phyloP scores from a whole-genome alignment of 345 rosid species.

The Syzygium oleosum region DNA sequence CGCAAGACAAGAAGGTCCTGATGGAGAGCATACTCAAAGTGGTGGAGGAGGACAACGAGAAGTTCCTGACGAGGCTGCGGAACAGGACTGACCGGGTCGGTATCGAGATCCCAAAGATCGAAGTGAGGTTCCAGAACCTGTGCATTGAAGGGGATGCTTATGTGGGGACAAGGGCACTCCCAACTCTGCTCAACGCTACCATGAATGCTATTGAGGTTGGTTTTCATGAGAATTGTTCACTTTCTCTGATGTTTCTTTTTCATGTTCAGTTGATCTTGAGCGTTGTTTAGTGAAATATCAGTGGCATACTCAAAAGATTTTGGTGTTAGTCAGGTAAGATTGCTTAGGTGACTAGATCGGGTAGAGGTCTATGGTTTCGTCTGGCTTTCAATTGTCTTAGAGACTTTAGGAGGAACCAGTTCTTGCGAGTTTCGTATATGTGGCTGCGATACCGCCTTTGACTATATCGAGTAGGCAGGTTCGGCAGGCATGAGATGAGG shows the following conservation, averaged over 20 bases:
- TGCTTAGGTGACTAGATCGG: not conserved
- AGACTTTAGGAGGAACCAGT: not conserved
- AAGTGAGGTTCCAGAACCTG: conserved; percentile 30
- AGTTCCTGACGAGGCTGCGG: conserved; percentile 13
- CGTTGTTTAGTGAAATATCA: not conserved
- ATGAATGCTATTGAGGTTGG: conserved; percentile 25
- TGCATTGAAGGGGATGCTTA: conserved; percentile 30
- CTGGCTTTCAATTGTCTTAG: not conserved
- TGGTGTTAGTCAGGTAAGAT: not conserved
- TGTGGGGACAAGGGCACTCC: conserved; percentile 33
- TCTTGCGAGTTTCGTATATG: not conserved
- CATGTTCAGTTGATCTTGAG: not conserved
- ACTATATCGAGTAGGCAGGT: not conserved
- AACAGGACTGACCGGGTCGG: conserved; percentile 33
- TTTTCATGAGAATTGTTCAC: not conserved
- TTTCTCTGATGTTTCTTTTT: not conserved
- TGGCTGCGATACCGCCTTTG: not conserved
- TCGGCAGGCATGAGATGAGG: not conserved
- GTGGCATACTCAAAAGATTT: not conserved
- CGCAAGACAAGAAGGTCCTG: conserved; percentile 23
- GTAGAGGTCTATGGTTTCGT: not conserved
- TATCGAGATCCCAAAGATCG: conserved; percentile 27
- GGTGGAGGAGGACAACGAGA: conserved; percentile 27
- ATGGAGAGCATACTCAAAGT: conserved; percentile 26
- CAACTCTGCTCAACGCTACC: conserved; percentile 26